These are phyloP conservation scores for Clonostachys chloroleuca DNA, from an alignment of 2,329 filamentous ascomycete species.

Conservation along the genomic window DNA sequence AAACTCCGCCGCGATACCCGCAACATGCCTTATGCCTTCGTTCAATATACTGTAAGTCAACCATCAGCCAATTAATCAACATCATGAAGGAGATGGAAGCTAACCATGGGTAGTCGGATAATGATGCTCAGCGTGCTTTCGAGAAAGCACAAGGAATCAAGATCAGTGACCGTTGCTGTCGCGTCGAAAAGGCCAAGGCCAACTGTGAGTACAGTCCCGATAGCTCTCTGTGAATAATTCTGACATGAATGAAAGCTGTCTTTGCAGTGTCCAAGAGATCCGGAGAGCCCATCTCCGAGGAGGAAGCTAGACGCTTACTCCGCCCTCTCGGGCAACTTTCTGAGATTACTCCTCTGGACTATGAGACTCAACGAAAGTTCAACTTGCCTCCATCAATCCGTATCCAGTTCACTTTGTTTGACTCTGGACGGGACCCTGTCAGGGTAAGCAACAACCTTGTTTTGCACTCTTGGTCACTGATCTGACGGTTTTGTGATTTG, in stretches of 20 bases:
- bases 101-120: conserved; percentile 33
- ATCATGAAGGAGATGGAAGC: neutral
- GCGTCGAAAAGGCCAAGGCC: conserved; percentile 55
- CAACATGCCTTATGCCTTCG: conserved; percentile 61
- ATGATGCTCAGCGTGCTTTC: conserved; percentile 45
- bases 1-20: conserved; percentile 57
- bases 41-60: conserved; percentile 53
- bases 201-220: conserved; percentile 38
- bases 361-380: conserved; percentile 21
- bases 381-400: conserved; percentile 31
- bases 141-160: conserved; percentile 36
- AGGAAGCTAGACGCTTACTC: conserved; percentile 40
- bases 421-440: conserved; percentile 43
- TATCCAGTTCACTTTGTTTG: conserved; percentile 46
- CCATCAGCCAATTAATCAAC: neutral
- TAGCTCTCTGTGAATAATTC: neutral
- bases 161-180: conserved; percentile 52
- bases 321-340: conserved; percentile 35
- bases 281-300: conserved; percentile 25
- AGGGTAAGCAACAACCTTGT: conserved; percentile 28
- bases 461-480: neutral
- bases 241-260: conserved; percentile 30
- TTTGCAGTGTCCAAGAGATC: conserved; percentile 38
- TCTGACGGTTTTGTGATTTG: conserved; percentile 6
- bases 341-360: conserved; percentile 27